Percentiles rank a stretch among this genome's conserved stretches.
Conservation (phyloP, 139 green algal genomes). For the Picochlorum sp. region DNA sequence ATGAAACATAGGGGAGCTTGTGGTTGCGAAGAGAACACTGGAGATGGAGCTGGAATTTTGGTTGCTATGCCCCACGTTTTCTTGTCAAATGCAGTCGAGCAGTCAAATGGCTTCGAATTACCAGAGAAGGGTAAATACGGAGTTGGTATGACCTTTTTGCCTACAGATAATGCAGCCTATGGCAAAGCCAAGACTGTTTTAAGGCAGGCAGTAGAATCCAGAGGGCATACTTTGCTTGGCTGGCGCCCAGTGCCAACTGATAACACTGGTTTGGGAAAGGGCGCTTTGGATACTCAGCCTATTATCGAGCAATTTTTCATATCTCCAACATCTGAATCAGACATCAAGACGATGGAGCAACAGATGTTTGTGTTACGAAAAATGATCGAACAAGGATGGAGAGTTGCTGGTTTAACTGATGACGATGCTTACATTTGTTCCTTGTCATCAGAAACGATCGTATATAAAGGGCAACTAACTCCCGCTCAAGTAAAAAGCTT, state of each 20-base stretch:
- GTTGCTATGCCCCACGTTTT: constrained; percentile 82
- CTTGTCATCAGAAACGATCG: constrained; percentile 74
- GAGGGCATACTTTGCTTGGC: constrained; percentile 60
- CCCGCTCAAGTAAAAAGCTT: constrained; percentile 72
- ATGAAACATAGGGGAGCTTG: constrained; percentile 87
- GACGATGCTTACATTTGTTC: constrained; percentile 90
- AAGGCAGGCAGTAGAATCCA: constrained; percentile 36
- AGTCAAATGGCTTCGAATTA: constrained; percentile 56
- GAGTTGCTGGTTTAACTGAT: constrained; percentile 17
- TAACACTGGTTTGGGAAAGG: constrained; percentile 65
- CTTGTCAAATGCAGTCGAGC: constrained; percentile 41
- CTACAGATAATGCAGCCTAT: constrained; percentile 47
- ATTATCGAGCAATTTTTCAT: constrained; percentile 86
- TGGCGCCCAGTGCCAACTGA: constrained; percentile 83
- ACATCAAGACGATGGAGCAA: constrained; percentile 9
- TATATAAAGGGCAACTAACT: constrained; percentile 97
- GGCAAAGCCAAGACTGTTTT: constrained; percentile 43
- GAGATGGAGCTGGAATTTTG: constrained; percentile 87
- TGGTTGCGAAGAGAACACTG: constrained; percentile 88
- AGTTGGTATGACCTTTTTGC: constrained; percentile 81
- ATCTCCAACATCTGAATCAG: constrained; percentile 18
- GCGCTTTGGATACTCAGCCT: constrained; percentile 67
- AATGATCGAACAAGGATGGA: constrained; percentile 52
- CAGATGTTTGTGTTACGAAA: constrained; percentile 84
- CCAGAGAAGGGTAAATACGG: constrained; percentile 67